phyloP scores from a whole-genome alignment of 129 eudicot species.

The Centella asiatica region DNA sequence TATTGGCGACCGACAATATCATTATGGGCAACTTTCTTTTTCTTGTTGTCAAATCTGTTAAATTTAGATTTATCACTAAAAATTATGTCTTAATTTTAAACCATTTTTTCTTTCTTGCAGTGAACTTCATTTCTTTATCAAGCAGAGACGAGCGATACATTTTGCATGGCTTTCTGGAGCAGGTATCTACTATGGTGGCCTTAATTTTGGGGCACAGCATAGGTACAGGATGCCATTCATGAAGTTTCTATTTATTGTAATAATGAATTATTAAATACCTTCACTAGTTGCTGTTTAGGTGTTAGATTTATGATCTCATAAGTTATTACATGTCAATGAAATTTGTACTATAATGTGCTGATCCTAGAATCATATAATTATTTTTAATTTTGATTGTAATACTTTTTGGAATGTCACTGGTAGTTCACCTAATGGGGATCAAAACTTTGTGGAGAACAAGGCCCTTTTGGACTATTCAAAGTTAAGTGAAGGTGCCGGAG shows the following conservation, averaged over 20 bases:
- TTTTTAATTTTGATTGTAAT: not conserved
- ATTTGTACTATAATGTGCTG: not conserved
- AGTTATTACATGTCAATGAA: not conserved
- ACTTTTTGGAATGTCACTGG: slow-evolving; percentile 5
- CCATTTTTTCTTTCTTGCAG: slow-evolving; percentile 31
- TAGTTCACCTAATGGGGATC: slow-evolving; percentile 83
- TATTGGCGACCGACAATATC: too few relatives aligned
- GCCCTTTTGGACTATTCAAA: slow-evolving; percentile 83
- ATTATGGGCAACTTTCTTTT: too few relatives aligned
- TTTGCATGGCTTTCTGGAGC: slow-evolving; percentile 99
- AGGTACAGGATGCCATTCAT: slow-evolving; percentile 35
- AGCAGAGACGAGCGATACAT: slow-evolving; percentile 87
- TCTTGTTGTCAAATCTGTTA: not conserved
- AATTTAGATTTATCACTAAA: not conserved
- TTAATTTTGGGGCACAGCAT: slow-evolving; percentile 79
- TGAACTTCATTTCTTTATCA: slow-evolving; percentile 81
- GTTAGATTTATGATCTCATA: not conserved
- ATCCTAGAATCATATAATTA: not conserved
- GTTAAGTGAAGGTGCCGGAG: slow-evolving; percentile 66
- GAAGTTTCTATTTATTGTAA: not conserved
- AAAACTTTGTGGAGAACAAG: slow-evolving; percentile 97
- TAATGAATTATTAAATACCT: not conserved
- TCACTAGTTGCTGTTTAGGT: not conserved
- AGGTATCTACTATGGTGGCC: slow-evolving; percentile 94
- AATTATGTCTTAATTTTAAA: not conserved